A percentile compares a stretch with the other conserved stretches of the same genome.
These are phyloP conservation scores for Discostella stelligeroides DNA, from an alignment of 108 stramenopile species.

Conservation along the genomic window DNA sequence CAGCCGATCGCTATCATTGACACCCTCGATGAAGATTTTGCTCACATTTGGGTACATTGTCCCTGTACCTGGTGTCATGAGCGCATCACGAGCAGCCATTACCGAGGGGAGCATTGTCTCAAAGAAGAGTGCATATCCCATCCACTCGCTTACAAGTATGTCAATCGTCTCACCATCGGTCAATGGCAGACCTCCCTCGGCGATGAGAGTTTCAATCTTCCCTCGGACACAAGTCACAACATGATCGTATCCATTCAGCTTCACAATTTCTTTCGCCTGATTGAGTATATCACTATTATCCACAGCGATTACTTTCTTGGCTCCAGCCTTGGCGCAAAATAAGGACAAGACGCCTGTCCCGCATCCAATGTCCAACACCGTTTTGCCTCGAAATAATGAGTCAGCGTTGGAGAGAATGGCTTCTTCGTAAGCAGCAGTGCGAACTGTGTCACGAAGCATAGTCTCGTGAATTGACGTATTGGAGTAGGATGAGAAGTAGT, in stretches of 20 bases:
- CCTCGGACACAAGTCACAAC: conserved; percentile 60
- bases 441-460: conserved; percentile 79
- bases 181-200: conserved; percentile 44
- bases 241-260: conserved; percentile 65
- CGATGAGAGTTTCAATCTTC: conserved; percentile 70
- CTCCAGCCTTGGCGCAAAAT: conserved; percentile 86
- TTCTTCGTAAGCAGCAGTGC: conserved; percentile 67
- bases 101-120: conserved; percentile 91
- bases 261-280: conserved; percentile 65
- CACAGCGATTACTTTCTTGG: conserved; percentile 79
- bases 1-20: conserved; percentile 36
- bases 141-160: conserved; percentile 92
- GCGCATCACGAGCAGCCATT: conserved; percentile 68
- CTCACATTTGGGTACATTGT: conserved; percentile 60
- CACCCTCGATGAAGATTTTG: conserved; percentile 54
- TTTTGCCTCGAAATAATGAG: conserved; percentile 58
- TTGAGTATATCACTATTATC: conserved; percentile 69
- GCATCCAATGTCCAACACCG: conserved; percentile 82
- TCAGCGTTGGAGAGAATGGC: conserved; percentile 58
- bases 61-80: conserved; percentile 49
- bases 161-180: conserved; percentile 63
- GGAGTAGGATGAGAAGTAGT: conserved; percentile 77
- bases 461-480: conserved; percentile 87
- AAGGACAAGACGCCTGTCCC: conserved; percentile 78
- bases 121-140: conserved; percentile 92